These are phyloP conservation scores for Pseudozyma pruni DNA, from an alignment of 1,284 basidiomycete species.

Conservation along the genomic window DNA sequence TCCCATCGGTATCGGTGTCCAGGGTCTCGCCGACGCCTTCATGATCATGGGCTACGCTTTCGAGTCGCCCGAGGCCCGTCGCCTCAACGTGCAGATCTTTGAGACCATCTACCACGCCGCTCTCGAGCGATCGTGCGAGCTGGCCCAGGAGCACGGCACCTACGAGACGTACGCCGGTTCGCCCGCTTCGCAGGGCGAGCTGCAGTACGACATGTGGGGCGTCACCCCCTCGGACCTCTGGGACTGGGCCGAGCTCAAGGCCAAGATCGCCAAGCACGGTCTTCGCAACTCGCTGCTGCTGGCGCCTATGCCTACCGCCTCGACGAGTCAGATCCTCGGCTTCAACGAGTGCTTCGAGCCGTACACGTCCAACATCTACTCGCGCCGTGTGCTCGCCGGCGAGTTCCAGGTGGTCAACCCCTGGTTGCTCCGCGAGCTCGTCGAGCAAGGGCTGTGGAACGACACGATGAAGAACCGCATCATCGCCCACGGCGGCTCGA, in stretches of 20 bases:
- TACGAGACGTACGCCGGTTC: conserved; percentile 94
- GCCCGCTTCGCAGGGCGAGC: conserved; percentile 85
- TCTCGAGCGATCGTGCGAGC: conserved; percentile 88
- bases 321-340: conserved; percentile 97
- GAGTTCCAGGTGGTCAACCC: conserved; percentile 99
- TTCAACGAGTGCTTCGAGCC: conserved; percentile 99
- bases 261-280: conserved; percentile 85
- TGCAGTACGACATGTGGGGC: conserved; percentile 97
- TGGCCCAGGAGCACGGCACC: conserved; percentile 82
- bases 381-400: conserved; percentile 97
- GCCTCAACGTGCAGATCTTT: conserved; percentile 94
- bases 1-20: conserved; percentile 96
- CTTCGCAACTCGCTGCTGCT: conserved; percentile 93
- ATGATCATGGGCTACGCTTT: conserved; percentile 97
- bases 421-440: conserved; percentile 95
- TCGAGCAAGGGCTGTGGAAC: conserved; percentile 94
- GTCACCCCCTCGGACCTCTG: conserved; percentile 91
- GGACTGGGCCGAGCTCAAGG: conserved; percentile 92
- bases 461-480: conserved; percentile 99
- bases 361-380: conserved; percentile 97
- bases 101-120: conserved; percentile 99
- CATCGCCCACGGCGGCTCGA: conserved; percentile 92
- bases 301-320: conserved; percentile 98
- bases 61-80: conserved; percentile 86
- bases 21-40: conserved; percentile 97